Evolutionary conservation across 2,329 filamentous ascomycete genomes (phyloP), one percentile per base, ranked within the genome.

Genomic region (Pseudogymnoascus sp.): DNA sequence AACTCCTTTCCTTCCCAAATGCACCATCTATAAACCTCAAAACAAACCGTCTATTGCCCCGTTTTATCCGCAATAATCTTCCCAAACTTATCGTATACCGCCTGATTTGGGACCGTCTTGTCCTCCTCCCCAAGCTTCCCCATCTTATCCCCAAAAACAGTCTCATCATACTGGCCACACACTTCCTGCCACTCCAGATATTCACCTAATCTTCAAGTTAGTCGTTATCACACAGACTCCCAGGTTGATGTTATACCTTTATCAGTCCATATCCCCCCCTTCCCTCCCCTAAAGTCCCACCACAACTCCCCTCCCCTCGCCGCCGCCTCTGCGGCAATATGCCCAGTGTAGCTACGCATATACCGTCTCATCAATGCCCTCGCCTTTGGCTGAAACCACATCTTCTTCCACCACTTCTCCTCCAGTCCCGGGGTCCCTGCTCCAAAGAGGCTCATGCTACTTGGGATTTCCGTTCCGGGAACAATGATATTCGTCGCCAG

Each of bases 241-340:
- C 7, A 2, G 59, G 21, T 31, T 13, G 15, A 15, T 21, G 26
- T 15, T 17, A 62, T 38, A 64, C 75, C 75, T n/a, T 74, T 72
- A 11, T 77, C 77, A 0, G 80, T 82, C 82, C 82, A 84, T 3
- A 82, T 71, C 7, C 82, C 82, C 2, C 81, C 81, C n/a, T 75
- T 75, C 0, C 81, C 81, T 9, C 80, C 81, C 13, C 80, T 76
- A 62, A 74, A 70, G 67, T 83, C 79, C 78, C 80, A 80, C 70
- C 75, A 75, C 0, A 75, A 72, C 60, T 80, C 76, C 2, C 78
- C 80, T 11, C 79, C 80, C 0, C 78, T 72, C 6, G 77, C 73
- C 0, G 77, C 75, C 9, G 75, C 75, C 62, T 79, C 75, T 13
- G 78, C 77, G 0, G 77, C 76, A 31, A 75, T 71, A 1, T 77